Evolutionary conservation across 2,329 filamentous ascomycete genomes (phyloP).

Genomic region (Diplodia corticola): DNA sequence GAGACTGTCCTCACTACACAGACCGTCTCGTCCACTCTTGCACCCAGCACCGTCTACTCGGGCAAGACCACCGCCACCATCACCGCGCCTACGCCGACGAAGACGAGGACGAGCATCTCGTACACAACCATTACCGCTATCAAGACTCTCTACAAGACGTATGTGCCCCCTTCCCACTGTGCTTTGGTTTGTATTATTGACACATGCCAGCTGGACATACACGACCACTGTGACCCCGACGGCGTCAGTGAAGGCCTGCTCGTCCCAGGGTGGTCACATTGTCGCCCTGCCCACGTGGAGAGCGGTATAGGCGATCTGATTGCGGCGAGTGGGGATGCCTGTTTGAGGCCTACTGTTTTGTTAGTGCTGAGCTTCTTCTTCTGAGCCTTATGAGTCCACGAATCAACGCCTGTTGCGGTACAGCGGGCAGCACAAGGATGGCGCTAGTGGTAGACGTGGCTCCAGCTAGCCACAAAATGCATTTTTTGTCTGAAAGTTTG

Average conservation of each 20-base stretch:
- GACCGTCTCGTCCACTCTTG: constrained; percentile 34
- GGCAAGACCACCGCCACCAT: constrained; percentile 37
- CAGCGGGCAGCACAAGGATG: neutral
- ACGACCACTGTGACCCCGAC: constrained; percentile 40
- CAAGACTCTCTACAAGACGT: constrained; percentile 37
- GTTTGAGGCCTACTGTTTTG: neutral
- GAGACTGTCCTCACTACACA: constrained; percentile 31
- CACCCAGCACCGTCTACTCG: constrained; percentile 39
- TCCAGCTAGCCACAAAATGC: neutral
- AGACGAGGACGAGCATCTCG: constrained; percentile 31
- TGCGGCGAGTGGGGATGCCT: neutral
- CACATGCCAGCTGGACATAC: constrained; percentile 29
- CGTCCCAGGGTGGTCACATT: constrained; percentile 36
- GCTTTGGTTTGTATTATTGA: constrained; percentile 15
- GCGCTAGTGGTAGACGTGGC: neutral
- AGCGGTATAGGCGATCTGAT: neutral
- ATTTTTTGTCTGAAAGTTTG: neutral
- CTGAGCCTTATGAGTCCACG: neutral
- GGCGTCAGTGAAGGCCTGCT: constrained; percentile 38
- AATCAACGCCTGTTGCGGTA: neutral
- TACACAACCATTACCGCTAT: constrained; percentile 35
- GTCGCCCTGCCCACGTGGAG: neutral
- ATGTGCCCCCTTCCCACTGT: constrained; percentile 4
- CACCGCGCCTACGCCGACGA: constrained; percentile 40
- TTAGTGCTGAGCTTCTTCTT: neutral